A percentile compares a stretch with the other conserved stretches of the same genome.
Conservation (phyloP, 1,284 basidiomycete genomes). For the Erythrobasidium hasegawianum region DNA sequence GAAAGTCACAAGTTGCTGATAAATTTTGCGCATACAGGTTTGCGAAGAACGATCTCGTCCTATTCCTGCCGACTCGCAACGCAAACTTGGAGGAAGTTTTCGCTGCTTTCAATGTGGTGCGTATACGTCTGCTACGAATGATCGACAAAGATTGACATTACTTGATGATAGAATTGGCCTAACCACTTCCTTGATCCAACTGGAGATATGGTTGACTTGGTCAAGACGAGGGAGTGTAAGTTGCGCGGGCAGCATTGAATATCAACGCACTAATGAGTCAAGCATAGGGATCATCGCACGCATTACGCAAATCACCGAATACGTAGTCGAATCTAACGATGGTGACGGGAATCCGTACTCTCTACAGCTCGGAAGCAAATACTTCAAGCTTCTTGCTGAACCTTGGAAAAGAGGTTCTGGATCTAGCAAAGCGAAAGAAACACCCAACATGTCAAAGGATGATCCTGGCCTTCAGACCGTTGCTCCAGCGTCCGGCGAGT, state of each 20-base stretch:
- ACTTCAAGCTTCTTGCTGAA: constrained; percentile 31
- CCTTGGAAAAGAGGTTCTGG: constrained; percentile 4
- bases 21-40: constrained; percentile 53
- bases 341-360: constrained; percentile 26
- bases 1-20: no score
- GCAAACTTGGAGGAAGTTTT: constrained; percentile 78
- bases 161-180: constrained; percentile 69
- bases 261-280: not conserved
- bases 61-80: constrained; percentile 93
- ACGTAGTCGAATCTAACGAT: constrained; percentile 45
- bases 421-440: no score
- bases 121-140: constrained; percentile 15
- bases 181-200: constrained; percentile 93
- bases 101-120: constrained; percentile 83
- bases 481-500: no score
- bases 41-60: constrained; percentile 82
- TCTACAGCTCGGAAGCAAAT: constrained; percentile 30
- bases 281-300: constrained; percentile 50
- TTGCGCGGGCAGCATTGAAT: not conserved
- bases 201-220: constrained; percentile 73
- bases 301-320: constrained; percentile 48
- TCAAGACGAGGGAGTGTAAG: constrained; percentile 46
- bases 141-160: constrained; percentile 50
- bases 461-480: no score
- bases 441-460: no score